Percentiles rank a stretch among this genome's conserved stretches.
Evolutionary conservation across 2,329 filamentous ascomycete genomes (phyloP).

Genomic region (Curvularia spicifera): DNA sequence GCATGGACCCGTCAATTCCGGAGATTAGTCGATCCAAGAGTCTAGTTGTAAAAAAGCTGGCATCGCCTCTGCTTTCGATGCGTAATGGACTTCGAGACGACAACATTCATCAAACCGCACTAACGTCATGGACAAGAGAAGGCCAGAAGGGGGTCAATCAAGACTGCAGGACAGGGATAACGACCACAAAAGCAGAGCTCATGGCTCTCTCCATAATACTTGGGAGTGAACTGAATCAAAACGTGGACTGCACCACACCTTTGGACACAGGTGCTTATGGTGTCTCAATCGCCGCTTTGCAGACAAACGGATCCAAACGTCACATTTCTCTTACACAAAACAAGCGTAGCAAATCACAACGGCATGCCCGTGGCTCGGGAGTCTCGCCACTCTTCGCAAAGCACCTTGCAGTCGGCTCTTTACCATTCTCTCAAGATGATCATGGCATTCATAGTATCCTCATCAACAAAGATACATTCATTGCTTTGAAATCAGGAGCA

Average conservation of each 20-base stretch:
- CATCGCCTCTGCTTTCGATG: slow-evolving; percentile 21
- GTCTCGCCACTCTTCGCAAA: slow-evolving; percentile 44
- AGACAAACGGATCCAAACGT: slow-evolving; percentile 22
- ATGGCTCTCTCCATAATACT: slow-evolving; percentile 39
- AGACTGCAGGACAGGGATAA: slow-evolving; percentile 24
- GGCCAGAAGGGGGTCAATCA: slow-evolving; percentile 28
- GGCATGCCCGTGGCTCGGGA: slow-evolving; percentile 30
- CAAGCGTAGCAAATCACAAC: slow-evolving; percentile 33
- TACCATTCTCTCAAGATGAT: slow-evolving; percentile 35
- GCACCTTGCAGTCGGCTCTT: slow-evolving; percentile 40
- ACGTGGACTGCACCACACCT: slow-evolving; percentile 3
- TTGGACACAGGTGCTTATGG: slow-evolving; percentile 34
- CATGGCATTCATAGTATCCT: slow-evolving; percentile 32
- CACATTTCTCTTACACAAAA: slow-evolving; percentile 34
- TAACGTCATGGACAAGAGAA: slow-evolving; percentile 36
- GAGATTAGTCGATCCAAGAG: slow-evolving; percentile 26
- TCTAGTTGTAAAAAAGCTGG: slow-evolving; percentile 26
- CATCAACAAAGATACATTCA: slow-evolving; percentile 32
- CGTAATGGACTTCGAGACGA: slow-evolving; percentile 17
- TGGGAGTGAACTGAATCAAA: slow-evolving; percentile 26
- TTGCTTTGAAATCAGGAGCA: slow-evolving; percentile 27
- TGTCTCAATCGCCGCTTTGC: slow-evolving; percentile 29
- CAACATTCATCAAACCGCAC: slow-evolving; percentile 8
- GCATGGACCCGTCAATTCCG: slow-evolving; percentile 24
- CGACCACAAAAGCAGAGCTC: slow-evolving; percentile 35